Conservation (phyloP, 768 basidiomycete species). For the Lentinula guzmanii region DNA sequence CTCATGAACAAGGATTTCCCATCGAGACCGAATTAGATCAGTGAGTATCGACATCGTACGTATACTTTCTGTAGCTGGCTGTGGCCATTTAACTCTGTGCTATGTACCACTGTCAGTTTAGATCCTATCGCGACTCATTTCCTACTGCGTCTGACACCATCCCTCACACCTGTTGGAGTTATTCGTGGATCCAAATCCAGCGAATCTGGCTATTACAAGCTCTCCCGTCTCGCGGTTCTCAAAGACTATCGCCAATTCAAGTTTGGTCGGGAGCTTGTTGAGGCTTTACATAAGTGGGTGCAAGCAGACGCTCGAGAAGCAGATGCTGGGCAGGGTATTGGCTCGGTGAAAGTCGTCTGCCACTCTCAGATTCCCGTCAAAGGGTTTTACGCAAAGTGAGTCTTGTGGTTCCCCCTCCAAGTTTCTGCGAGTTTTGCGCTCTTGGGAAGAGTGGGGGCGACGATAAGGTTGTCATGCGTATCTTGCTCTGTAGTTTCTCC, state of each 20-base stretch:
- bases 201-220: slow-evolving; percentile 53
- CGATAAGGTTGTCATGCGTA: not conserved
- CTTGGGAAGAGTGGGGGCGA: not conserved
- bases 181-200: slow-evolving; percentile 44
- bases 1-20: slow-evolving; percentile 64
- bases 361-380: slow-evolving; percentile 73
- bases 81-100: not conserved
- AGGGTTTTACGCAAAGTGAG: slow-evolving; percentile 75
- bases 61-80: not conserved
- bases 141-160: slow-evolving; percentile 60
- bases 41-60: slow-evolving; percentile 31
- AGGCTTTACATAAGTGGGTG: slow-evolving; percentile 56
- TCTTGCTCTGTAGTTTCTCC: slow-evolving; percentile 7
- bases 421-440: not conserved
- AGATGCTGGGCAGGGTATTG: slow-evolving; percentile 6
- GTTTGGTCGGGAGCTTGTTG: slow-evolving; percentile 65
- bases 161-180: slow-evolving; percentile 62
- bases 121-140: slow-evolving; percentile 67
- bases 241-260: slow-evolving; percentile 55
- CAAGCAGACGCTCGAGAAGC: slow-evolving; percentile 30
- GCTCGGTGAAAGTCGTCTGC: slow-evolving; percentile 36
- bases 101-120: slow-evolving; percentile 29
- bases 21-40: slow-evolving; percentile 72
- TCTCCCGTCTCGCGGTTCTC: slow-evolving; percentile 65
- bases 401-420: slow-evolving; percentile 4